Percentiles rank a stretch among this genome's conserved stretches.
Evolutionary conservation across 352 stramenopile genomes (phyloP).

Genomic region (Pythium coloratum): DNA sequence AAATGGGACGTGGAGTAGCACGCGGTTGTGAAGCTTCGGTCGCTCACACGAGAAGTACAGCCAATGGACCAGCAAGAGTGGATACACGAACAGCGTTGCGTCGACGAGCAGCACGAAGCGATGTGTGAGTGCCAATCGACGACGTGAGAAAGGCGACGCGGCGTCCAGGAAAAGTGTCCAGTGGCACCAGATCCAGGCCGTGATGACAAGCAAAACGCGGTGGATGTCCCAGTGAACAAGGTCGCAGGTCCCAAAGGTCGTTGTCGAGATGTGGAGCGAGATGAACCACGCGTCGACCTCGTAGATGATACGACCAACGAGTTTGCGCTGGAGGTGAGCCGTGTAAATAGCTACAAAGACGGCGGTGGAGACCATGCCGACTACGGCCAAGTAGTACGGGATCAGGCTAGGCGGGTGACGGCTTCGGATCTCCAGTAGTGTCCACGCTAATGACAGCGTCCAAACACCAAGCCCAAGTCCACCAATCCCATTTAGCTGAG

Average conservation of each 20-base stretch:
- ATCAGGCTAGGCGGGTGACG: neutral
- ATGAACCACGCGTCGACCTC: slow-evolving; percentile 19
- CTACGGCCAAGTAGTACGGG: neutral
- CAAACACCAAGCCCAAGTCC: neutral
- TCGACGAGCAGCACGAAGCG: neutral
- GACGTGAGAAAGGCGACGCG: neutral
- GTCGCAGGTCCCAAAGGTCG: neutral
- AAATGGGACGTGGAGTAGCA: slow-evolving; percentile 5
- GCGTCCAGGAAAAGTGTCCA: slow-evolving; percentile 6
- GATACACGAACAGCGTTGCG: slow-evolving; percentile 5
- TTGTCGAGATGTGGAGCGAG: neutral
- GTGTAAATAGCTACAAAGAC: neutral
- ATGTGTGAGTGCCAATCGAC: neutral
- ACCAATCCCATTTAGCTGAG: neutral
- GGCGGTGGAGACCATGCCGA: neutral
- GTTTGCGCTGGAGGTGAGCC: slow-evolving; percentile 1
- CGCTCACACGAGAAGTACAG: slow-evolving; percentile 12
- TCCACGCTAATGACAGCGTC: neutral
- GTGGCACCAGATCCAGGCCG: slow-evolving; percentile 8
- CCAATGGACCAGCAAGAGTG: slow-evolving; percentile 14
- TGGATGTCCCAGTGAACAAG: slow-evolving; percentile 1
- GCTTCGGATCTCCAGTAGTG: neutral
- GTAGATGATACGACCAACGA: neutral
- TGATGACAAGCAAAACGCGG: neutral
- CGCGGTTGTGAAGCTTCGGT: slow-evolving; percentile 3